Evolutionary conservation across 441 rosid species (phyloP).

Genomic region (Hura crepitans): DNA sequence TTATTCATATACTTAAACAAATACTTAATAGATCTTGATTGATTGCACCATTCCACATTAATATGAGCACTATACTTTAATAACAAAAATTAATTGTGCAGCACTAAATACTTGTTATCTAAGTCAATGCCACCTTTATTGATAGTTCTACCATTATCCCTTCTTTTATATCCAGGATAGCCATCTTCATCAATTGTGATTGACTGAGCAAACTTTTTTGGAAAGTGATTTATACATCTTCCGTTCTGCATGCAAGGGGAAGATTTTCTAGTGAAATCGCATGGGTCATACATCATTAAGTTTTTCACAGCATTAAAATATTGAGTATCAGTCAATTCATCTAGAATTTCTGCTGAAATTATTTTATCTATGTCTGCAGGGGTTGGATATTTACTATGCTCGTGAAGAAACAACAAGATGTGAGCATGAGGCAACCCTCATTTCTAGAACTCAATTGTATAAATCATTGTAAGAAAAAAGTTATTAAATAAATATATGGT

Average conservation of each 20-base stretch:
- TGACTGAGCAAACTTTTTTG: background rate
- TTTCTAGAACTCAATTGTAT: slow-evolving; percentile 15
- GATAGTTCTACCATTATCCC: background rate
- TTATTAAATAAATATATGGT: too few species aligned
- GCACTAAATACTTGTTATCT: background rate
- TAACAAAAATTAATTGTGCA: background rate
- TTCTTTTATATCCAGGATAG: background rate
- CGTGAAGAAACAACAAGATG: background rate
- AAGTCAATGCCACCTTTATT: background rate
- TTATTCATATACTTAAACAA: slow-evolving; percentile 5
- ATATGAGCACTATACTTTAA: background rate
- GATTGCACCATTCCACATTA: slow-evolving; percentile 6
- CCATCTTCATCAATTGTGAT: slow-evolving; percentile 6
- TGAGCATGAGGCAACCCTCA: slow-evolving; percentile 4
- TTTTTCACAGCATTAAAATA: background rate
- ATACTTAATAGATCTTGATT: background rate
- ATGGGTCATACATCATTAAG: slow-evolving; percentile 25
- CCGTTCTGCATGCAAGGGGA: background rate
- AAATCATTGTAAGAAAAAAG: background rate
- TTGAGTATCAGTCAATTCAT: background rate
- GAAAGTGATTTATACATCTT: background rate
- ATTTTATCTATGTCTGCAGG: background rate
- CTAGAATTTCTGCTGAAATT: background rate
- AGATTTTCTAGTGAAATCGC: background rate
- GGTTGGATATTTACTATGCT: background rate